Percentiles rank a stretch among this genome's conserved stretches.
phyloP scores from a whole-genome alignment of 768 basidiomycete genomes.

The Leccinum barrowsii region DNA sequence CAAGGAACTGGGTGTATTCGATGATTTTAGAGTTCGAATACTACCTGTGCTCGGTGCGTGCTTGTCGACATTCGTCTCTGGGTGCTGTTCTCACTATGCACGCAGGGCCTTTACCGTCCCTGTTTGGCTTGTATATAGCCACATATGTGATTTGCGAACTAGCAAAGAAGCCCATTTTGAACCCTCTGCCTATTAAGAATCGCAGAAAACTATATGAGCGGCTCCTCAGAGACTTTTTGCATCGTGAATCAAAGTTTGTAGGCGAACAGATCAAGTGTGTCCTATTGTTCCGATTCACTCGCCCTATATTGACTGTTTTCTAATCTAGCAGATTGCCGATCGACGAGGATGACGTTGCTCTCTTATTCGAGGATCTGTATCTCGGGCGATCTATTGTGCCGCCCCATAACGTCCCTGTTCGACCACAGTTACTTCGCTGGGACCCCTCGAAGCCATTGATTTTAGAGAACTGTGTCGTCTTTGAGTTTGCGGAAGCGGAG shows the following conservation, averaged over 20 bases:
- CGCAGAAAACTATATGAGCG: constrained; percentile 81
- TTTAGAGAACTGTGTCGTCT: constrained; percentile 82
- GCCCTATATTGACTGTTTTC: background rate
- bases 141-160: constrained; percentile 86
- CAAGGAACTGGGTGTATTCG: constrained; percentile 84
- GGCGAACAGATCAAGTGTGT: constrained; percentile 56
- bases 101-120: constrained; percentile 65
- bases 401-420: constrained; percentile 68
- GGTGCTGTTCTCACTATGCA: background rate
- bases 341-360: constrained; percentile 76
- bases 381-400: constrained; percentile 76
- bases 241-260: constrained; percentile 67
- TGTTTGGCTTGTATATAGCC: constrained; percentile 89
- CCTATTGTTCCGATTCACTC: background rate
- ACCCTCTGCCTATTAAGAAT: constrained; percentile 84
- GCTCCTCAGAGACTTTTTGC: constrained; percentile 71
- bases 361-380: constrained; percentile 86
- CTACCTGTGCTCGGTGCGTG: constrained; percentile 80
- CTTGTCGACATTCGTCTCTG: background rate
- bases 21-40: constrained; percentile 92
- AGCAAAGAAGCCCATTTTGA: constrained; percentile 76
- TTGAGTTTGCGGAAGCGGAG: constrained; percentile 74
- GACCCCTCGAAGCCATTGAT: constrained; percentile 58
- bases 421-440: constrained; percentile 82
- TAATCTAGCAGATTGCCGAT: constrained; percentile 64